phyloP scores from a whole-genome alignment of 306 rosid genomes.

The Dalbergia cultrata region DNA sequence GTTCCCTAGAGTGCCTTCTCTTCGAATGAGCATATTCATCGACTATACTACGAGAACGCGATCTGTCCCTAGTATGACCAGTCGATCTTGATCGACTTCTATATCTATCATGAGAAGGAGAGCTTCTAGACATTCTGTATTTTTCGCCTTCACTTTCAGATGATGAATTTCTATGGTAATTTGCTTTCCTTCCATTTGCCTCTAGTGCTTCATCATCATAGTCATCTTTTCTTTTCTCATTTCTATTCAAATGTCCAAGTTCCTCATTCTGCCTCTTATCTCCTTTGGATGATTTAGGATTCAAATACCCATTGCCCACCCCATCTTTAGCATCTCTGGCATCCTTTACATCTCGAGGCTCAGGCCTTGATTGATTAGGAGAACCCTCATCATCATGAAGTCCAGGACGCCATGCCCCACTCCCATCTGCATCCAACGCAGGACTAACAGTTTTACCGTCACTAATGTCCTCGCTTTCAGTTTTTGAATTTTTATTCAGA shows the following conservation, averaged over 20 bases:
- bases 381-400: slow-evolving; percentile 47
- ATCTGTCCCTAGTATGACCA: slow-evolving; percentile 66
- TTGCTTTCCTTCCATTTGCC: slow-evolving; percentile 49
- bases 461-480: slow-evolving; percentile 32
- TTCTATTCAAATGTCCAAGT: slow-evolving; percentile 49
- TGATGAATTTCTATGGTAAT: slow-evolving; percentile 48
- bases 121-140: slow-evolving; percentile 40
- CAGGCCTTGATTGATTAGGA: slow-evolving; percentile 50
- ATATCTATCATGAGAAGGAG: slow-evolving; percentile 55
- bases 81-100: slow-evolving; percentile 76
- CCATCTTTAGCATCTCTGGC: slow-evolving; percentile 45
- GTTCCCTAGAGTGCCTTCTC: slow-evolving; percentile 54
- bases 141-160: slow-evolving; percentile 67
- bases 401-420: neutral
- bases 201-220: slow-evolving; percentile 49
- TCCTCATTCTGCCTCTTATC: slow-evolving; percentile 53
- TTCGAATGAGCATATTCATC: slow-evolving; percentile 72
- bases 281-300: slow-evolving; percentile 50
- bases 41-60: slow-evolving; percentile 61
- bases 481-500: slow-evolving; percentile 39
- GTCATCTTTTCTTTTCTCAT: slow-evolving; percentile 51
- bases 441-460: slow-evolving; percentile 44
- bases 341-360: slow-evolving; percentile 43
- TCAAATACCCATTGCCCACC: slow-evolving; percentile 58
- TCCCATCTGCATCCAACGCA: slow-evolving; percentile 47